Evolutionary conservation across 192 early-diverging fungal species (phyloP).

Genomic region (Dissophora ornata): DNA sequence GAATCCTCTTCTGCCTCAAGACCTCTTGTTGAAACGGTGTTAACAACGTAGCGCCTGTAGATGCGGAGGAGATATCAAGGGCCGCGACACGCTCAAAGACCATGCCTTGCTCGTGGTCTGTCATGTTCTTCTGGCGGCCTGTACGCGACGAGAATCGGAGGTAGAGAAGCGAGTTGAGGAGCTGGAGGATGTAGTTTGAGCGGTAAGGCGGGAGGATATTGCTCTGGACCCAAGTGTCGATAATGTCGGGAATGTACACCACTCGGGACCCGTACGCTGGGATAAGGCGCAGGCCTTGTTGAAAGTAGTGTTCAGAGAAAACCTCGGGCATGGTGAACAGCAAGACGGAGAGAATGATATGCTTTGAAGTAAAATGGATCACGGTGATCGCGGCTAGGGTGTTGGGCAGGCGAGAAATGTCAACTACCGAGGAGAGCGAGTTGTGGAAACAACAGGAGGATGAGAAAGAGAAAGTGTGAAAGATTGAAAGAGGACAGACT

Average conservation of each 20-base stretch:
- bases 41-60: no score
- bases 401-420: no score
- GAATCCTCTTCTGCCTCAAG: neutral
- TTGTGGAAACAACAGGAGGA: no score
- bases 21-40: neutral
- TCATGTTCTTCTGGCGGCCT: neutral
- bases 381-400: no score
- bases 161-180: constrained; percentile 15
- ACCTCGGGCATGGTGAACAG: neutral
- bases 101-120: neutral
- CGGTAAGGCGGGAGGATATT: constrained; percentile 2
- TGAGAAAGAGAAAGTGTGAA: no score
- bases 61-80: neutral
- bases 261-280: neutral
- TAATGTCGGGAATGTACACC: constrained; percentile 3
- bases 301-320: constrained; percentile 3
- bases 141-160: neutral
- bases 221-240: neutral
- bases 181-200: neutral
- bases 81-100: neutral
- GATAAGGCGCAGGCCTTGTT: neutral
- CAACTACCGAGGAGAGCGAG: no score
- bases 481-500: no score
- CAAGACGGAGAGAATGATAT: no score
- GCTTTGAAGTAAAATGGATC: no score